Base-by-base conservation (phyloP, 2,329 filamentous ascomycete genomes). In the Ceratocystis papillata region DNA sequence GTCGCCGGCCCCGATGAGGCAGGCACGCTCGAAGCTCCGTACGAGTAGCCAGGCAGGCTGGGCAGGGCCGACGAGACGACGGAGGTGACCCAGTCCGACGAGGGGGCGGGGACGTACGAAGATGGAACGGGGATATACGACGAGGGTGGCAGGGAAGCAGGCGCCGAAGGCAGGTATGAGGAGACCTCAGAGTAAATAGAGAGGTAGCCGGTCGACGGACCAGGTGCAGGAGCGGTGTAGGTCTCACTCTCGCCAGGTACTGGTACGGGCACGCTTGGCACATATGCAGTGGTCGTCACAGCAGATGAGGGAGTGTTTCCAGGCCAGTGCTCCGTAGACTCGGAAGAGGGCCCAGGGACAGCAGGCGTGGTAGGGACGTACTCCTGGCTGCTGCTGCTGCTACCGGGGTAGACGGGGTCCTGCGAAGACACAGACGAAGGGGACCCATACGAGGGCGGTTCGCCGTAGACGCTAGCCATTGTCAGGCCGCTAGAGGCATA, bases 381-480 rank as follows among this genome's bases (percentile, higher is more conserved):
- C 10, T 30, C 17, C 20, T 30, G 10, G 60, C 62, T 50, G 37
- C 61, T 63, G 28, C 50, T 55, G 22, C 53, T 57, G 8, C 53
- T 57, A 12, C 28, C 15, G 53, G 3, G 22, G 53, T 33, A 59
- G 53, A 59, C 28, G 4, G 53, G 53, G 25, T 59, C 53, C 53
- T 25, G 30, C 25, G 53, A 59, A 3, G 53, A 33, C 25, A 59
- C 25, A 59, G 53, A 8, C n/a, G 25, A 59, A 8, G 64, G 28
- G 17, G 22, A 37, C 3, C 45, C 55, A 12, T 65, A 65, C 3
- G 55, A 20, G 20, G 64, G 64, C 33, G 55, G 55, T n/a, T 60
- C 64, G 28, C 66, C 66, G 55, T 67, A 67, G 22, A 46, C 30
- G 5, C 45, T 33, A 20, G 64, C 57, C 55, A 67, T 65, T 45